Percentiles rank a stretch among this genome's conserved stretches.
Conservation (phyloP, 2,329 filamentous ascomycete species). For the Periconia macrospinosa region DNA sequence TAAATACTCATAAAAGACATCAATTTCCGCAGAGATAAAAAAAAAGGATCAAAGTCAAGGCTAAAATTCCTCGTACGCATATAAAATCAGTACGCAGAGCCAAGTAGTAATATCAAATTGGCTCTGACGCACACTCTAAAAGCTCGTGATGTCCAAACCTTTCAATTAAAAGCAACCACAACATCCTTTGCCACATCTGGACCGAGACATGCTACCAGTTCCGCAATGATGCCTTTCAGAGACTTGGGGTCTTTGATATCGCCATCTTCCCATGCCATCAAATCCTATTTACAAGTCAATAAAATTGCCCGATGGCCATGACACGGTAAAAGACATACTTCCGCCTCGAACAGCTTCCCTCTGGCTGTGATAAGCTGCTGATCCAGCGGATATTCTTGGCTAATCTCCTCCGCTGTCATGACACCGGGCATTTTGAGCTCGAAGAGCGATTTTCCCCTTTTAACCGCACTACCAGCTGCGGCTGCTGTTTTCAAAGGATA, state of each 20-base stretch:
- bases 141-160: no score
- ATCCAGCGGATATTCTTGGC: constrained; percentile 58
- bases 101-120: no score
- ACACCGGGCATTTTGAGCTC: constrained; percentile 69
- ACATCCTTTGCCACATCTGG: constrained; percentile 59
- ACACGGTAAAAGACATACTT: constrained; percentile 36
- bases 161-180: constrained; percentile 57
- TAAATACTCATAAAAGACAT: no score
- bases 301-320: constrained; percentile 40
- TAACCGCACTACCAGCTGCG: constrained; percentile 39
- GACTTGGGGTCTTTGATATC: constrained; percentile 53
- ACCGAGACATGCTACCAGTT: constrained; percentile 68
- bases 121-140: no score
- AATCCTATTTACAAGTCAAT: constrained; percentile 43
- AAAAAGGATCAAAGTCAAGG: no score
- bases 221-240: constrained; percentile 66
- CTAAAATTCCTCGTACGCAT: no score
- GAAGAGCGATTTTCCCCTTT: constrained; percentile 55
- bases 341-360: constrained; percentile 31
- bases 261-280: constrained; percentile 63
- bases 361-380: constrained; percentile 58
- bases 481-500: constrained; percentile 28
- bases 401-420: constrained; percentile 57
- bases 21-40: no score
- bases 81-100: no score